phyloP scores from a whole-genome alignment of 164 flowering plant genomes.

The Taxillus chinensis region DNA sequence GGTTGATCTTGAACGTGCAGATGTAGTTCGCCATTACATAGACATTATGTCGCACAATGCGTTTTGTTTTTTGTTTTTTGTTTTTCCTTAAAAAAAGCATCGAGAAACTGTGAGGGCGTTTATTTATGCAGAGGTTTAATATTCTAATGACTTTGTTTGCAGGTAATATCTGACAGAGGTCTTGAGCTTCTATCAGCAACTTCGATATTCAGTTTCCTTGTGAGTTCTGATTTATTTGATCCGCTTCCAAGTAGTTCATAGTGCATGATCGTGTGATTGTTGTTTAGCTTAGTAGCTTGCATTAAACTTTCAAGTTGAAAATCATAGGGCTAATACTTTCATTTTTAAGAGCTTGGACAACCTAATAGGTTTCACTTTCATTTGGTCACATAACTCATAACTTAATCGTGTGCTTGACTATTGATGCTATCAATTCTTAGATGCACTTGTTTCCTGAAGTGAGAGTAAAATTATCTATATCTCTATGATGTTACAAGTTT shows the following conservation, averaged over 20 bases:
- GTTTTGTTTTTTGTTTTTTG: not conserved
- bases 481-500: no score
- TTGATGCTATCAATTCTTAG: no score
- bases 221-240: conserved; percentile 23
- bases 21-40: no score
- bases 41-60: no score
- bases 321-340: not conserved
- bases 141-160: conserved; percentile 15
- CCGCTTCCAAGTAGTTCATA: not conserved
- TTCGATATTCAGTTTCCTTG: conserved; percentile 55
- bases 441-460: no score
- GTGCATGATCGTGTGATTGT: not conserved
- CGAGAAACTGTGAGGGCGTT: no score
- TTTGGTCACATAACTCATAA: no score
- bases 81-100: no score
- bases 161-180: conserved; percentile 72
- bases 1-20: no score
- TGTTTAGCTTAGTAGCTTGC: not conserved
- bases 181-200: conserved; percentile 74
- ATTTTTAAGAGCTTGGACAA: not conserved
- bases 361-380: not conserved
- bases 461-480: no score
- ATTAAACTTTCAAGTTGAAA: not conserved
- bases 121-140: not conserved
- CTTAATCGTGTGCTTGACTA: no score